phyloP scores from a whole-genome alignment of 2,329 filamentous ascomycete genomes.

The Huntiella omanensis region DNA sequence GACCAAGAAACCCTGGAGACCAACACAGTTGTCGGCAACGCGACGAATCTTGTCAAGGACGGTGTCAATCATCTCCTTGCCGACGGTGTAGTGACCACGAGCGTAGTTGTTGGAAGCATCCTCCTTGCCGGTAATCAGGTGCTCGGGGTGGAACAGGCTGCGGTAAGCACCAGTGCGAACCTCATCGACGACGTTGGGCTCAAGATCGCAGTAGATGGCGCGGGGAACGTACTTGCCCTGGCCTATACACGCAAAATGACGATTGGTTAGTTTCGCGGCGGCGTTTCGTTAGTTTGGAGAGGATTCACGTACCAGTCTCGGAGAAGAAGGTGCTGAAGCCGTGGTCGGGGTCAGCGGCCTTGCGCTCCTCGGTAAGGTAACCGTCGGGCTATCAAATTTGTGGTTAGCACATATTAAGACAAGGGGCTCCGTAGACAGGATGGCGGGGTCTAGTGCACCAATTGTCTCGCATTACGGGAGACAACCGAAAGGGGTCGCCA shows the following conservation, averaged over 20 bases:
- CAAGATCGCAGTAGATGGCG: slow-evolving; percentile 98
- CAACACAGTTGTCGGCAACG: slow-evolving; percentile 93
- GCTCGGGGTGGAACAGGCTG: slow-evolving; percentile 93
- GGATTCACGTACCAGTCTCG: slow-evolving; percentile 60
- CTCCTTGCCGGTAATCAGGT: slow-evolving; percentile 99
- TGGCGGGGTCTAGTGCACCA: too few species aligned
- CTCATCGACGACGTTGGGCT: slow-evolving; percentile 98
- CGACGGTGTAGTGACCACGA: slow-evolving; percentile 97
- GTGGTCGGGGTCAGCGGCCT: slow-evolving; percentile 78
- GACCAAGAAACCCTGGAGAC: slow-evolving; percentile 96
- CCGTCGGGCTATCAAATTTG: slow-evolving; percentile 59
- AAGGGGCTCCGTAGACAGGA: background rate
- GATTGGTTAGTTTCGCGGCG: background rate
- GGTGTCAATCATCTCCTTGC: slow-evolving; percentile 97
- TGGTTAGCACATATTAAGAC: slow-evolving; percentile 1
- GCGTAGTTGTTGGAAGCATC: slow-evolving; percentile 99
- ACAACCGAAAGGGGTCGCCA: background rate
- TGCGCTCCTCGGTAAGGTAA: slow-evolving; percentile 95
- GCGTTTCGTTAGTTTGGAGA: background rate
- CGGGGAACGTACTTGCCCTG: slow-evolving; percentile 98
- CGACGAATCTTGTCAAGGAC: slow-evolving; percentile 95
- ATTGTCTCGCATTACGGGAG: background rate
- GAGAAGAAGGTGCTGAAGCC: slow-evolving; percentile 99
- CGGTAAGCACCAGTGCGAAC: slow-evolving; percentile 96
- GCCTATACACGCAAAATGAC: slow-evolving; percentile 31